Conservation (phyloP, 441 rosid species). For the Populus hybrid region DNA sequence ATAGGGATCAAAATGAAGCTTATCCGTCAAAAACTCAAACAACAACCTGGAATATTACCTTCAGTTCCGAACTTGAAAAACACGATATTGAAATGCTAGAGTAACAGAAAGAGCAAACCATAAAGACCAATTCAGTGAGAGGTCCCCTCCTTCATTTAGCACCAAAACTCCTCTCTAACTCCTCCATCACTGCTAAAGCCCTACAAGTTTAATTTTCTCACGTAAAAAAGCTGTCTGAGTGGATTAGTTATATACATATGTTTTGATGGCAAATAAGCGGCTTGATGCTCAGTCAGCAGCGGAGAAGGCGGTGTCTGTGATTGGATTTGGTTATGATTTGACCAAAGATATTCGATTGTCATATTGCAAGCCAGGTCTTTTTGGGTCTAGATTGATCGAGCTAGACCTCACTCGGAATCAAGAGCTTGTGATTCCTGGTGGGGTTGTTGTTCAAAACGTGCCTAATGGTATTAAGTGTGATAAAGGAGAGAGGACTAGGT, state of each 20-base stretch:
- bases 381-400: constrained; percentile 56
- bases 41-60: not conserved
- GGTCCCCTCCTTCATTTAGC: not conserved
- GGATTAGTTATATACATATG: not conserved
- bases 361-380: constrained; percentile 49
- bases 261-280: constrained; percentile 16
- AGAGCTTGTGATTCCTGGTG: constrained; percentile 74
- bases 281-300: constrained; percentile 71
- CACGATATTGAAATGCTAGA: not conserved
- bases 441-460: constrained; percentile 57
- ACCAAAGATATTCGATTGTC: constrained; percentile 55
- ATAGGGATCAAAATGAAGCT: not conserved
- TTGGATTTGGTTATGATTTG: constrained; percentile 84
- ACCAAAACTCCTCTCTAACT: not conserved
- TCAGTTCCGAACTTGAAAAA: not conserved
- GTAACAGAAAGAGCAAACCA: not conserved
- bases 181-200: not conserved
- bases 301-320: constrained; percentile 76
- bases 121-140: not conserved
- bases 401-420: constrained; percentile 38
- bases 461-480: constrained; percentile 74
- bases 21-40: not conserved
- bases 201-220: not conserved
- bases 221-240: not conserved
- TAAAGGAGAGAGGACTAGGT: constrained; percentile 86